phyloP scores from a whole-genome alignment of 257 asterid genomes.

The Plantago major region DNA sequence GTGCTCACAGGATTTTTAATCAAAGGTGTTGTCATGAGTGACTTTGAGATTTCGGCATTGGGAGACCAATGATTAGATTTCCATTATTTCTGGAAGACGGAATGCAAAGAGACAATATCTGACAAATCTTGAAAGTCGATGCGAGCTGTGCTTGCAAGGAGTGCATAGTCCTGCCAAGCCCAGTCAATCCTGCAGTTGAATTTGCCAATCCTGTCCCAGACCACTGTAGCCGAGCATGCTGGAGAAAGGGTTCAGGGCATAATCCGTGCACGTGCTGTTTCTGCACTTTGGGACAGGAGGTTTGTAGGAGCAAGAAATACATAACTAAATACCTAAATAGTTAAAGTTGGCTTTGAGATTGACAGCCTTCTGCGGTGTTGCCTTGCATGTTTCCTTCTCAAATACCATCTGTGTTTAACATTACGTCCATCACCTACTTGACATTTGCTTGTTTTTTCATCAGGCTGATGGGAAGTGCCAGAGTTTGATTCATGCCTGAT shows the following conservation, averaged over 20 bases:
- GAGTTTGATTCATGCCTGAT: slow-evolving; percentile 31
- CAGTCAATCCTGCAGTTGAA: slow-evolving; percentile 30
- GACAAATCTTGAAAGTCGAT: slow-evolving; percentile 26
- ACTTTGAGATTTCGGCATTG: slow-evolving; percentile 23
- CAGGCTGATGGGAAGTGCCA: slow-evolving; percentile 13
- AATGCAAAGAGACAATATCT: slow-evolving; percentile 34
- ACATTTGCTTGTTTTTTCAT: slow-evolving; percentile 10
- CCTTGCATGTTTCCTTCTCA: slow-evolving; percentile 47
- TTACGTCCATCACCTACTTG: slow-evolving; percentile 16
- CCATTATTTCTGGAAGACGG: slow-evolving; percentile 32
- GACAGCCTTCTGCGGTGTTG: slow-evolving; percentile 32
- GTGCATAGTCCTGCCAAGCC: slow-evolving; percentile 37
- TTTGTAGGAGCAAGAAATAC: slow-evolving; percentile 37
- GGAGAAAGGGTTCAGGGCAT: slow-evolving; percentile 44
- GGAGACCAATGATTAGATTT: slow-evolving; percentile 26
- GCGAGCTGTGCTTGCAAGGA: slow-evolving; percentile 39
- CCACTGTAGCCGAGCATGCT: slow-evolving; percentile 45
- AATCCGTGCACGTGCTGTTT: slow-evolving; percentile 48
- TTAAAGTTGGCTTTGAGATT: slow-evolving; percentile 15
- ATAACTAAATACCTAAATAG: not conserved
- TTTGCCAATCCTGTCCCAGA: slow-evolving; percentile 32
- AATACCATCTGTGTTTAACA: slow-evolving; percentile 75
- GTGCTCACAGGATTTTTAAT: slow-evolving; percentile 38
- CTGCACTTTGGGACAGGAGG: slow-evolving; percentile 48
- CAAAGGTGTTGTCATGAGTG: slow-evolving; percentile 29